Evolutionary conservation across 2,329 filamentous ascomycete species (phyloP).

Genomic region (Chaetomium sp.): DNA sequence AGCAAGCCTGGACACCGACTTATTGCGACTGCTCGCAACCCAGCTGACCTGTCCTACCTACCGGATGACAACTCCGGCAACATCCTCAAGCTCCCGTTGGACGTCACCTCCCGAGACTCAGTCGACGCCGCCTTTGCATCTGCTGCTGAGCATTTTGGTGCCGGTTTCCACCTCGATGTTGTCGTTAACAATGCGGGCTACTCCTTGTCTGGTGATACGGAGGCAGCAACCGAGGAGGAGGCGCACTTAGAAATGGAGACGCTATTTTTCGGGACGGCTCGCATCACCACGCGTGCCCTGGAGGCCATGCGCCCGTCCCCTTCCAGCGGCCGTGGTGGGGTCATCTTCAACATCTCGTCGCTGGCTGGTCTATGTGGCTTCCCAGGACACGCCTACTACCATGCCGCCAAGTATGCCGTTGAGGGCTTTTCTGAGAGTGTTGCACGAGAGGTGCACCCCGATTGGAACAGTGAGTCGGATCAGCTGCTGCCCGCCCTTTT

Average conservation of each 20-base stretch:
- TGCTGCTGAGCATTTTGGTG: slow-evolving; percentile 18
- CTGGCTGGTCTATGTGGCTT: slow-evolving; percentile 11
- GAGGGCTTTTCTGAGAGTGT: slow-evolving; percentile 7
- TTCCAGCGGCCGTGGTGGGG: background rate
- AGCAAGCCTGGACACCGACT: slow-evolving; percentile 34
- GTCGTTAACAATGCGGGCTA: slow-evolving; percentile 35
- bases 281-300: slow-evolving; percentile 25
- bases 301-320: slow-evolving; percentile 23
- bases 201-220: slow-evolving; percentile 33
- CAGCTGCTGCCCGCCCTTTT: background rate
- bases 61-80: slow-evolving; percentile 27
- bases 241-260: slow-evolving; percentile 26
- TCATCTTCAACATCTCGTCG: slow-evolving; percentile 8
- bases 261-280: slow-evolving; percentile 26
- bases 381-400: slow-evolving; percentile 34
- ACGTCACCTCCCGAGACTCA: slow-evolving; percentile 38
- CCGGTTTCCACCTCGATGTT: slow-evolving; percentile 9
- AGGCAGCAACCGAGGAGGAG: slow-evolving; percentile 20
- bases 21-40: slow-evolving; percentile 43
- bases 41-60: slow-evolving; percentile 35
- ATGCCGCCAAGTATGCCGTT: slow-evolving; percentile 30
- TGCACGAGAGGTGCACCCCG: slow-evolving; percentile 32
- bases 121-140: slow-evolving; percentile 32
- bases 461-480: slow-evolving; percentile 31
- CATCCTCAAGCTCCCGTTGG: slow-evolving; percentile 40